Evolutionary conservation across 257 asterid species (phyloP).

Genomic region (Plantago ovata): DNA sequence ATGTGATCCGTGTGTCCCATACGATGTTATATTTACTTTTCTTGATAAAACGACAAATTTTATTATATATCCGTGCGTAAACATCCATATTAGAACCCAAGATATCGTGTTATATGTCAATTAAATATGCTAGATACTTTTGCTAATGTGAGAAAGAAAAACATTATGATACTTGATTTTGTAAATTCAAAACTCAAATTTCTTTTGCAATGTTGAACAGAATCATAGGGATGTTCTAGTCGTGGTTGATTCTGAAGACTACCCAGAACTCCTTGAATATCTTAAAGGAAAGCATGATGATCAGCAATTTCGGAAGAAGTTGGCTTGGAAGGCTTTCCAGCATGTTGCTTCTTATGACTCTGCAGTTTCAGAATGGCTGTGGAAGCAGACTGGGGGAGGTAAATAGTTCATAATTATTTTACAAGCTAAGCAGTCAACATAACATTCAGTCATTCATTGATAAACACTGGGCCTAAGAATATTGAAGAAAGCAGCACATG

Average conservation of each 20-base stretch:
- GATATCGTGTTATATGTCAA: neutral
- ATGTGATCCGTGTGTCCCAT: no score
- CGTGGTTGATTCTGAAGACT: slow-evolving; percentile 88
- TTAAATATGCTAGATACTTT: neutral
- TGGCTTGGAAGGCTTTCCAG: slow-evolving; percentile 97
- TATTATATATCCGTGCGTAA: no score
- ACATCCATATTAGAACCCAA: neutral
- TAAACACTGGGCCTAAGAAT: neutral
- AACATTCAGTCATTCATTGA: neutral
- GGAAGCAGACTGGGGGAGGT: slow-evolving; percentile 93
- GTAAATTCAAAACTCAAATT: no score
- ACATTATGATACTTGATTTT: neutral
- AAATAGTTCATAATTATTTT: slow-evolving; percentile 11
- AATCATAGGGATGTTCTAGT: slow-evolving; percentile 94
- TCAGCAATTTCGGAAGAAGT: slow-evolving; percentile 57
- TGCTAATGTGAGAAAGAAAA: neutral
- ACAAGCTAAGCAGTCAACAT: slow-evolving; percentile 7
- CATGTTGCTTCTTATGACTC: slow-evolving; percentile 97
- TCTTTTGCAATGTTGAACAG: slow-evolving; percentile 33
- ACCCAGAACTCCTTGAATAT: slow-evolving; percentile 64
- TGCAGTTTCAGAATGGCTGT: slow-evolving; percentile 97
- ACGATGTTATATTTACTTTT: neutral
- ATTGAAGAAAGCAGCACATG: neutral
- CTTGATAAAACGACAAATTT: no score
- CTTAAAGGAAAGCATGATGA: slow-evolving; percentile 59